These are phyloP conservation scores for Cryptococcus sp. DNA, from an alignment of 1,284 basidiomycete genomes.

Conservation along the genomic window DNA sequence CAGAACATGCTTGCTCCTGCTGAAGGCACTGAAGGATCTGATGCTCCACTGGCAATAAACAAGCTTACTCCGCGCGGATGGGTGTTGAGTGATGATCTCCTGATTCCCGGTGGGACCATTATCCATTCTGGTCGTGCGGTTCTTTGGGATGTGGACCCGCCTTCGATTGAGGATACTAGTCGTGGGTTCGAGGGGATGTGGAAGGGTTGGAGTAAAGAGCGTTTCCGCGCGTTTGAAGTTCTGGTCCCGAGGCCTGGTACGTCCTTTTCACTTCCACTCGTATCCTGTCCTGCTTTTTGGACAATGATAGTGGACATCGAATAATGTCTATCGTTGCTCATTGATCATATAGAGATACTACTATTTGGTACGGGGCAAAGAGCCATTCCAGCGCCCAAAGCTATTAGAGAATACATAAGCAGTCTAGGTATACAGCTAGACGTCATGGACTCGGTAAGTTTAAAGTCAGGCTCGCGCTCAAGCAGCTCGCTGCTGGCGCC, in stretches of 20 bases:
- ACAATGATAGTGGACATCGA: too few species aligned
- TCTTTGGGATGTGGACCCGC: slow-evolving; percentile 80
- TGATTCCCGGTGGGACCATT: slow-evolving; percentile 73
- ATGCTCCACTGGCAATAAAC: slow-evolving; percentile 29
- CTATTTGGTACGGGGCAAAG: slow-evolving; percentile 82
- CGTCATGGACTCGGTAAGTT: slow-evolving; percentile 86
- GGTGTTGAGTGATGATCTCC: slow-evolving; percentile 62
- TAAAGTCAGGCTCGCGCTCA: not conserved
- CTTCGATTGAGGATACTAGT: slow-evolving; percentile 53
- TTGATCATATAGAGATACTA: slow-evolving; percentile 90
- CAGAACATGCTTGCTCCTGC: slow-evolving; percentile 31
- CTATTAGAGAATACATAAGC: slow-evolving; percentile 68
- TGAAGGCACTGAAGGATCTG: slow-evolving; percentile 12
- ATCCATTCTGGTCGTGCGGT: slow-evolving; percentile 85
- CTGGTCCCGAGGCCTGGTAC: slow-evolving; percentile 81
- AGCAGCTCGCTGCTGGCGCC: not conserved
- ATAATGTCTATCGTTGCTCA: too few species aligned
- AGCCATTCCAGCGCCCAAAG: slow-evolving; percentile 69
- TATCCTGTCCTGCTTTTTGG: not conserved
- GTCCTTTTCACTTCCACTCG: slow-evolving; percentile 35
- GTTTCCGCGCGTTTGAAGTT: slow-evolving; percentile 77
- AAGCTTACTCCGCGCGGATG: slow-evolving; percentile 50
- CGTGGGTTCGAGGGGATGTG: slow-evolving; percentile 46
- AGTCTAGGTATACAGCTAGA: slow-evolving; percentile 85
- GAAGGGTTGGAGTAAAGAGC: slow-evolving; percentile 66